A percentile compares a stretch with the other conserved stretches of the same genome.
Evolutionary conservation across 768 basidiomycete species (phyloP).

Genomic region (Pholiota conissans): DNA sequence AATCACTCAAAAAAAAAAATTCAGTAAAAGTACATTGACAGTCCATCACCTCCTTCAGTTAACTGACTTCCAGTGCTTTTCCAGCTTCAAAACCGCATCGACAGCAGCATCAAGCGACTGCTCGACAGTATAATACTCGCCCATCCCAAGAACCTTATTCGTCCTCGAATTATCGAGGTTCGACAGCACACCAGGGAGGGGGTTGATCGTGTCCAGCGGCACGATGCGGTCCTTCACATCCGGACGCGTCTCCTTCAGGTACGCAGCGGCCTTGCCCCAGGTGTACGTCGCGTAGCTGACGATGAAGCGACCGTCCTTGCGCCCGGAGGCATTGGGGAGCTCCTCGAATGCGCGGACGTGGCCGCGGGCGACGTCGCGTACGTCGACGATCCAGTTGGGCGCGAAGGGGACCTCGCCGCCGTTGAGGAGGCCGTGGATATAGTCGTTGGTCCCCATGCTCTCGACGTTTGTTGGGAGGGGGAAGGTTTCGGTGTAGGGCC

Average conservation of each 20-base stretch:
- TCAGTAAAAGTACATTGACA: background rate
- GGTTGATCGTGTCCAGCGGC: constrained; percentile 15
- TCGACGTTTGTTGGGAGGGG: constrained; percentile 25
- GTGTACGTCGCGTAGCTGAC: constrained; percentile 26
- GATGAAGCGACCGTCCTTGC: constrained; percentile 30
- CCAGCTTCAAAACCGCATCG: constrained; percentile 23
- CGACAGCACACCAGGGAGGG: constrained; percentile 24
- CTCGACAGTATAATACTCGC: constrained; percentile 23
- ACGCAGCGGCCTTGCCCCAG: constrained; percentile 29
- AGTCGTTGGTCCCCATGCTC: constrained; percentile 30
- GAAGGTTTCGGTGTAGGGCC: constrained; percentile 33
- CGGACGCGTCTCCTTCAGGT: constrained; percentile 20
- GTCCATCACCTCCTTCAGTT: background rate
- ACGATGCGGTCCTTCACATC: constrained; percentile 14
- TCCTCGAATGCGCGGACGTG: constrained; percentile 31
- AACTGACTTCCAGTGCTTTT: constrained; percentile 22
- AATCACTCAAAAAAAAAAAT: background rate
- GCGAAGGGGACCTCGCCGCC: constrained; percentile 19
- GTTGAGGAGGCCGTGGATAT: constrained; percentile 28
- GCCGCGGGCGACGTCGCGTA: constrained; percentile 34
- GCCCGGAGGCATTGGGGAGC: constrained; percentile 19
- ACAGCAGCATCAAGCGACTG: constrained; percentile 27
- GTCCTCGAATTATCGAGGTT: constrained; percentile 24
- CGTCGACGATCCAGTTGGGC: constrained; percentile 32
- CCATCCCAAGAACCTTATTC: constrained; percentile 26